A percentile compares a stretch with the other conserved stretches of the same genome.
Conservation (phyloP, 176 grass and related monocot genomes). For the Carex littledalei region DNA sequence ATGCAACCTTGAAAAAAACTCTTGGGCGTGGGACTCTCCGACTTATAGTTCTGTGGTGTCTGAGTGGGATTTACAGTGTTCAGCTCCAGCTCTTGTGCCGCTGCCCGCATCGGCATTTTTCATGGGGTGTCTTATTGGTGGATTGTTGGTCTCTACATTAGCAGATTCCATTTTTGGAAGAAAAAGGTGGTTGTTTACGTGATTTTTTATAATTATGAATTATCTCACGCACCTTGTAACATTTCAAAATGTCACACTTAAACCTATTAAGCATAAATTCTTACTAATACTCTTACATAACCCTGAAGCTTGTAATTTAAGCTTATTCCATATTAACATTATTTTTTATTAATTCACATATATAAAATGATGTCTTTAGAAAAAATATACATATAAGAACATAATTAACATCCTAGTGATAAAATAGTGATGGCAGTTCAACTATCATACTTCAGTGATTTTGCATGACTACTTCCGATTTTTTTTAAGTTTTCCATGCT, state of each 20-base stretch:
- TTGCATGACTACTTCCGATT: neutral
- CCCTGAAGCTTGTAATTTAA: neutral
- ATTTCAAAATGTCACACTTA: neutral
- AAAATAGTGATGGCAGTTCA: neutral
- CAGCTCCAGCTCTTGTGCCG: constrained; percentile 49
- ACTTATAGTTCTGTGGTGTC: constrained; percentile 43
- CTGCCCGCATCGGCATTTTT: constrained; percentile 82
- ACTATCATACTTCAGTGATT: neutral
- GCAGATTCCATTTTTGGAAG: constrained; percentile 75
- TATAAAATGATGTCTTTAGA: neutral
- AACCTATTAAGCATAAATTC: neutral
- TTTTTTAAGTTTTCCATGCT: neutral
- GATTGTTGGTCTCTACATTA: constrained; percentile 64
- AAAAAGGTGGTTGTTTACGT: constrained; percentile 22
- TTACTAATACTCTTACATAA: neutral
- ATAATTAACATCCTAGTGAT: neutral
- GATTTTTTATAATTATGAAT: neutral
- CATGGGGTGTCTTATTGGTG: constrained; percentile 65
- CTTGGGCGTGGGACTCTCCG: constrained; percentile 65
- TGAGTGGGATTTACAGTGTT: constrained; percentile 76
- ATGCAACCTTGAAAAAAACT: constrained; percentile 36
- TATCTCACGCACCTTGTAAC: neutral
- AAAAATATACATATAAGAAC: neutral
- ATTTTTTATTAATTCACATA: neutral
- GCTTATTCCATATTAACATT: neutral